A percentile compares a stretch with the other conserved stretches of the same genome.
Conservation (phyloP, 176 grass and related monocot genomes). For the Oryza rufipogon region DNA sequence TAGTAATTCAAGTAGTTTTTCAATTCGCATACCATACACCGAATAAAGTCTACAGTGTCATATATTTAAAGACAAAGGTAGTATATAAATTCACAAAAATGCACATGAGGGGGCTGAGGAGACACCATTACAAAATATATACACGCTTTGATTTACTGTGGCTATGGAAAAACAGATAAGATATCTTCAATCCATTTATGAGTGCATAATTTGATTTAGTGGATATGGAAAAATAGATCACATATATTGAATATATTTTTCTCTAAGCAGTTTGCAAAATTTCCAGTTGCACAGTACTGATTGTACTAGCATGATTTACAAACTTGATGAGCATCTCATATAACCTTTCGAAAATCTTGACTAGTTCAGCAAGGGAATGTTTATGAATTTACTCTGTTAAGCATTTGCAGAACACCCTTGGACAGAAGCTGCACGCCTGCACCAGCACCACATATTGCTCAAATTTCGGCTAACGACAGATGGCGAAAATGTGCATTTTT, state of each 20-base stretch:
- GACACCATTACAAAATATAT: too few relatives aligned
- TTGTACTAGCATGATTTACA: not conserved
- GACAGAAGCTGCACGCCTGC: not conserved
- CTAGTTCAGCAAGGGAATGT: not conserved
- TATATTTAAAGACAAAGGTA: too few relatives aligned
- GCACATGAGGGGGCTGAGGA: too few relatives aligned
- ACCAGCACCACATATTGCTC: not conserved
- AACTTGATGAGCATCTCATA: not conserved
- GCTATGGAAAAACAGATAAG: not conserved
- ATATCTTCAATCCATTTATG: too few relatives aligned
- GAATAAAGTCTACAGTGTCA: too few relatives aligned
- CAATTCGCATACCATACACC: too few relatives aligned
- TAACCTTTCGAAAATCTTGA: not conserved
- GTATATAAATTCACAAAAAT: too few relatives aligned
- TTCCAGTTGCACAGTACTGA: not conserved
- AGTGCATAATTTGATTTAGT: not conserved
- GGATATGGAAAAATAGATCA: not conserved
- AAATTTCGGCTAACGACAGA: not conserved
- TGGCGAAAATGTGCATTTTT: not conserved
- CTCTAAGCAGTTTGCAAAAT: not conserved
- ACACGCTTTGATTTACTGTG: not conserved
- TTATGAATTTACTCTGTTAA: not conserved
- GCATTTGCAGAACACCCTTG: not conserved
- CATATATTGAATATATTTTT: not conserved
- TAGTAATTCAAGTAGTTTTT: too few relatives aligned